phyloP scores from a whole-genome alignment of 1,284 basidiomycete genomes.

The Austropuccinia psidii region DNA sequence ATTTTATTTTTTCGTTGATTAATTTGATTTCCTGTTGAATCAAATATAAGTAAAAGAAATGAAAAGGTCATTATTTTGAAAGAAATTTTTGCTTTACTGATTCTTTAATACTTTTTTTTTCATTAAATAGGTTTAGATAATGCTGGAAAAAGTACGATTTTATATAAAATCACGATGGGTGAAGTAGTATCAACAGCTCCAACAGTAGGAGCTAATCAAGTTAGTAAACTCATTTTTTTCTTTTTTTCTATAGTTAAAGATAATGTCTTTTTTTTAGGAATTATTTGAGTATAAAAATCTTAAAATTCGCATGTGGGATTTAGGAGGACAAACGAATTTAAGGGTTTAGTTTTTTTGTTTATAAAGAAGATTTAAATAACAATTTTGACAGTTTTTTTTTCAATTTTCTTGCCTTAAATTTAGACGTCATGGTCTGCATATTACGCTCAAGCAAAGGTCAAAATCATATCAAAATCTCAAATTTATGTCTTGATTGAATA shows the following conservation, averaged over 20 bases:
- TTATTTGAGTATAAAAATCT: conserved; percentile 53
- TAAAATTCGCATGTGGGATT: conserved; percentile 51
- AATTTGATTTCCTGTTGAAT: conserved; percentile 19
- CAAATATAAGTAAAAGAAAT: neutral
- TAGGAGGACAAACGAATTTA: conserved; percentile 52
- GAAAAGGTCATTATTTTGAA: neutral
- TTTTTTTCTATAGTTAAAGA: too few species aligned
- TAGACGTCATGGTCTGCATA: conserved; percentile 36
- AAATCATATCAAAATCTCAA: neutral
- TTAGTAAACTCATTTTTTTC: neutral
- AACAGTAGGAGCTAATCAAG: conserved; percentile 51
- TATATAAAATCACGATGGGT: conserved; percentile 54
- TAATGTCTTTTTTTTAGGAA: conserved; percentile 18
- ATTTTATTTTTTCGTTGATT: neutral
- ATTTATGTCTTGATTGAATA: neutral
- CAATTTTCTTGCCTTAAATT: conserved; percentile 9
- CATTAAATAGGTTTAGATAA: conserved; percentile 49
- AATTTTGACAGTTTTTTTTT: neutral
- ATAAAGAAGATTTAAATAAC: neutral
- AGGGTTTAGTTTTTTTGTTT: conserved; percentile 41
- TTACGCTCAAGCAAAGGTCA: conserved; percentile 35
- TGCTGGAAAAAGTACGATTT: conserved; percentile 52
- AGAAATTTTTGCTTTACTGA: neutral
- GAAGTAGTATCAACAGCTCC: conserved; percentile 53
- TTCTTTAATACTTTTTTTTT: neutral